Base-by-base conservation (phyloP, 495 filamentous ascomycete genomes). In the Tirmania nivea region DNA sequence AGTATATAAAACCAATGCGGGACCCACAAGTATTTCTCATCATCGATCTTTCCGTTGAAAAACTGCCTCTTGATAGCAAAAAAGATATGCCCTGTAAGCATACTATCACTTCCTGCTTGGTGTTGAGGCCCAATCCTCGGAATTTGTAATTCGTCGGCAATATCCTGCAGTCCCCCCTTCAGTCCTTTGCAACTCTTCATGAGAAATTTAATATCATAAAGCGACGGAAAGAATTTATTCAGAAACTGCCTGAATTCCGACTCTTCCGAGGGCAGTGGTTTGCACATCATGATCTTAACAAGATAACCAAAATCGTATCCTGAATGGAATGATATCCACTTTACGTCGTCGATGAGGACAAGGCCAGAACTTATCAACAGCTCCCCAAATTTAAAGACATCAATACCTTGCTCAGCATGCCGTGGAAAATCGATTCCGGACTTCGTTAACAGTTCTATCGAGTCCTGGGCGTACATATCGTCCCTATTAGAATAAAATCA, bases 221-320 rank as follows among this genome's bases (percentile, higher is more conserved):
- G 77, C 8, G 76, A 78, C 0, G 90, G 92, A 68, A 97, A 97
- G 71, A 86, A 96, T 50, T 83, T 82, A 54, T 80, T 80, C 55
- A 95, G 82, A 16, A 84, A 71, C 54, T 78, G 75, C 63, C 87
- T 82, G 66, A 94, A 97, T 51, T 87, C 80, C 45, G 76, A 74
- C 64, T 96, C 90, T 58, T 88, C 84, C 53, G 84, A 80, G 3
- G 90, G 90, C 10, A 97, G 72, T 48, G 79, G 76, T 20, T 79
- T 72, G 68, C 79, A 80, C 35, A 79, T 75, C 67, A 97, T 80
- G 35, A 95, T 79, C 69, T 97, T 96, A 63, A 93, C 84, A 50
- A 96, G 69, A 63, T 96, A 95, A 37, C 86, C 90, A 69, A 97
- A 94, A 69, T 97, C 90, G 69, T 97, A 97, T 49, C 90, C 90